These are phyloP conservation scores for Coffea humblotiana DNA, from an alignment of 305 asterid species.

Conservation along the genomic window DNA sequence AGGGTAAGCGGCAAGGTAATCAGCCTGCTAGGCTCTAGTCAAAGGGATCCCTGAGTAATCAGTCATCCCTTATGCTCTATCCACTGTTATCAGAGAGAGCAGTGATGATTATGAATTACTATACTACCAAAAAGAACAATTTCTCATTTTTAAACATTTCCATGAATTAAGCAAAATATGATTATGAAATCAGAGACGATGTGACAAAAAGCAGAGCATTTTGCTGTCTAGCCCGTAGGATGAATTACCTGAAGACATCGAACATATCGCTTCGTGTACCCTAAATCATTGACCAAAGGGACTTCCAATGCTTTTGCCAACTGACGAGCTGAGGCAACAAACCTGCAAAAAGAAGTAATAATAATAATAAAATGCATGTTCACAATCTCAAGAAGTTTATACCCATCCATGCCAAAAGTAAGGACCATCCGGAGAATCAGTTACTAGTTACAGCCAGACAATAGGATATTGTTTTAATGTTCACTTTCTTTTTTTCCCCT, in stretches of 20 bases:
- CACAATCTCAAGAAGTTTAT: not conserved
- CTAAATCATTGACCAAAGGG: constrained; percentile 96
- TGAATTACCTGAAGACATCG: constrained; percentile 88
- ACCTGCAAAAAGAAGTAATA: constrained; percentile 38
- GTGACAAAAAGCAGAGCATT: not conserved
- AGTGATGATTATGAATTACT: not conserved
- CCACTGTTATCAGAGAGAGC: not conserved
- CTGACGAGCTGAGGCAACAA: constrained; percentile 95
- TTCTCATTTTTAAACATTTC: not conserved
- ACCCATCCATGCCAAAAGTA: not conserved
- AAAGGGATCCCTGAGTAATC: not conserved
- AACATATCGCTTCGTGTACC: constrained; percentile 93
- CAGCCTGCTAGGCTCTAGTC: not conserved
- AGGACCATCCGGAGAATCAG: not conserved
- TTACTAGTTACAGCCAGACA: not conserved
- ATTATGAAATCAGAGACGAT: not conserved
- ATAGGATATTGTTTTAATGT: not conserved
- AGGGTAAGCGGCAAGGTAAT: not conserved
- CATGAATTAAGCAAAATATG: not conserved
- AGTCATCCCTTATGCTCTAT: not conserved
- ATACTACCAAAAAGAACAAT: not conserved
- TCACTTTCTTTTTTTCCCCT: not conserved
- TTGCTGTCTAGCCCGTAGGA: constrained; percentile 7
- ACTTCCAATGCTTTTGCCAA: constrained; percentile 94
- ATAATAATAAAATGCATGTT: not conserved